Evolutionary conservation across 805 yeast species (phyloP).

Genomic region (Sungouiozyma intestinalis): DNA sequence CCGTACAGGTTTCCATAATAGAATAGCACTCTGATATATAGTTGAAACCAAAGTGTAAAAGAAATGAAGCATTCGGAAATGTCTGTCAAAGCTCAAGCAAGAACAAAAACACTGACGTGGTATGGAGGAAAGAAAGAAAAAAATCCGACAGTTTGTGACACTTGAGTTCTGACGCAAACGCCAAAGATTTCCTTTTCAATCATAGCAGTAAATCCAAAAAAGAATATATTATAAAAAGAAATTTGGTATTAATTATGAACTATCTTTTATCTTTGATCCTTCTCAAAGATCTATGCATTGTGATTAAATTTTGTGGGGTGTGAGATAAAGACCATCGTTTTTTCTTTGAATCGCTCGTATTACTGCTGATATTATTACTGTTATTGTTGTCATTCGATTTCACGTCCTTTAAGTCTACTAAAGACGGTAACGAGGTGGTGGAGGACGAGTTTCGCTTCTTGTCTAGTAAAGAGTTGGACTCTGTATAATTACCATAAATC

Average conservation of each 20-base stretch:
- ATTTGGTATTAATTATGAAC: neutral
- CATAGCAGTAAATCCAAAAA: neutral
- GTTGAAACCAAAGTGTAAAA: no score
- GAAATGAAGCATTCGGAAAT: no score
- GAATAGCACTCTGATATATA: no score
- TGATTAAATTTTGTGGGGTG: conserved; percentile 7
- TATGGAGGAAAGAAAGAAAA: neutral
- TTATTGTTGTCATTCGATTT: neutral
- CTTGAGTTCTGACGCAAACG: neutral
- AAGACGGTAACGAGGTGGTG: neutral
- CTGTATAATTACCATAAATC: conserved; percentile 9
- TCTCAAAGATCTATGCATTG: conserved; percentile 6
- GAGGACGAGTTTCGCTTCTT: neutral
- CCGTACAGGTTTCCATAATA: no score
- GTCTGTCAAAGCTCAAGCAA: no score
- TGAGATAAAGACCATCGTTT: conserved; percentile 7
- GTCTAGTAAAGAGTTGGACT: neutral
- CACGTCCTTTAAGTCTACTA: neutral
- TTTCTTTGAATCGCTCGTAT: neutral
- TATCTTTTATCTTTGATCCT: conserved; percentile 2
- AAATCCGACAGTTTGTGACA: neutral
- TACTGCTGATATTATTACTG: neutral
- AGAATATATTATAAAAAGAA: neutral
- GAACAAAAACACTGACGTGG: no score
- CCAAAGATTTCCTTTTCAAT: no score